Evolutionary conservation across 371 early-diverging fungal genomes (phyloP).

Genomic region (Blastocladiella emersonii): DNA sequence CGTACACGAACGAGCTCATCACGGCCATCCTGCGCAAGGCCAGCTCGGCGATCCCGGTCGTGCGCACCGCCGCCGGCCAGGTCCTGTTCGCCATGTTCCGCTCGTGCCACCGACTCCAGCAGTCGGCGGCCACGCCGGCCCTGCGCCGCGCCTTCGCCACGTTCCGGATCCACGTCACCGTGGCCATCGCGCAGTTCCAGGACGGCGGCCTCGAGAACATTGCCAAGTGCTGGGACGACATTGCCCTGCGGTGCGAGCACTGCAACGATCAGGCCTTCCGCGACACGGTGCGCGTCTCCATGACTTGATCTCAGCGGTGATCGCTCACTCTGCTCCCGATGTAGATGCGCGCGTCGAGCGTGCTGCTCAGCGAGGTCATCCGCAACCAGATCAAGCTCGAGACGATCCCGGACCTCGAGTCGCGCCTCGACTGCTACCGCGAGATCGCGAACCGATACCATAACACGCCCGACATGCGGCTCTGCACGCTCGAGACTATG

Average conservation of each 20-base stretch:
- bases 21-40: not conserved
- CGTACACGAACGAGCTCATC: not conserved
- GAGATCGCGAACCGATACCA: conserved; percentile 10
- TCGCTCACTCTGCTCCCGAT: too few relatives aligned
- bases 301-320: too few relatives aligned
- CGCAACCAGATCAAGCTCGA: not conserved
- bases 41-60: too few relatives aligned
- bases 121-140: not conserved
- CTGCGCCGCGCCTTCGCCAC: not conserved
- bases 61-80: not conserved
- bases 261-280: not conserved
- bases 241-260: not conserved
- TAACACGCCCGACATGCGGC: conserved; percentile 12
- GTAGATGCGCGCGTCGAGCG: not conserved
- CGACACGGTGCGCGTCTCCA: not conserved
- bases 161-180: conserved; percentile 6
- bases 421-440: not conserved
- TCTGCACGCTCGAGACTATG: conserved; percentile 7
- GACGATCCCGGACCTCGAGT: not conserved
- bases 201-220: not conserved
- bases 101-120: not conserved
- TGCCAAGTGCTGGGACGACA: not conserved
- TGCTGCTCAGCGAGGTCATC: not conserved
- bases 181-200: not conserved
- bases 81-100: not conserved